These are phyloP conservation scores for Thymus quinquecostatus DNA, from an alignment of 257 asterid species.

Conservation along the genomic window DNA sequence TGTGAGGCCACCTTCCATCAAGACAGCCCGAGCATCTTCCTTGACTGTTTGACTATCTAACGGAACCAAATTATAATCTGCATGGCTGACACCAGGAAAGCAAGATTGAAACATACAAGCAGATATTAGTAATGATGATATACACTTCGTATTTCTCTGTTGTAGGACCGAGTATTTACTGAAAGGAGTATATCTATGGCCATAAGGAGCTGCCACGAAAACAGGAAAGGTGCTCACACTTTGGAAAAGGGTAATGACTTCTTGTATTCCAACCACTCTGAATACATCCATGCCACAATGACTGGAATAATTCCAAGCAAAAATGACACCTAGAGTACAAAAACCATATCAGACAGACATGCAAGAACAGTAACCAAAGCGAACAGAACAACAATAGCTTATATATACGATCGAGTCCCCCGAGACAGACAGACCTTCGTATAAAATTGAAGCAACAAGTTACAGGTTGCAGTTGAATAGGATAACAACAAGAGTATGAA, in stretches of 20 bases:
- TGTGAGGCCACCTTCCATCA: conserved; percentile 84
- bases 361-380: conserved; percentile 3
- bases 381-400: background rate
- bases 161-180: conserved; percentile 3
- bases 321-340: conserved; percentile 65
- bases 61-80: conserved; percentile 75
- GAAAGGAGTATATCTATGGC: conserved; percentile 6
- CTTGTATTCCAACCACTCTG: conserved; percentile 74
- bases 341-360: conserved; percentile 16
- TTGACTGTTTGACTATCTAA: conserved; percentile 56
- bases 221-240: conserved; percentile 54
- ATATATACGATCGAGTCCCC: background rate
- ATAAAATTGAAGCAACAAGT: background rate
- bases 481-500: background rate
- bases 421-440: background rate
- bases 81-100: conserved; percentile 58
- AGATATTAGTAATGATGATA: conserved; percentile 2
- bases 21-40: conserved; percentile 74
- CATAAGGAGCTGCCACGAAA: conserved; percentile 21
- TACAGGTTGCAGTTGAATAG: background rate
- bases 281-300: conserved; percentile 70
- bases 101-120: conserved; percentile 30
- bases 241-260: conserved; percentile 53
- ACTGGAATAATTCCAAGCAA: conserved; percentile 76
- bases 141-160: background rate